Evolutionary conservation across 257 asterid species (phyloP).

Genomic region (Hygrophila difformis): DNA sequence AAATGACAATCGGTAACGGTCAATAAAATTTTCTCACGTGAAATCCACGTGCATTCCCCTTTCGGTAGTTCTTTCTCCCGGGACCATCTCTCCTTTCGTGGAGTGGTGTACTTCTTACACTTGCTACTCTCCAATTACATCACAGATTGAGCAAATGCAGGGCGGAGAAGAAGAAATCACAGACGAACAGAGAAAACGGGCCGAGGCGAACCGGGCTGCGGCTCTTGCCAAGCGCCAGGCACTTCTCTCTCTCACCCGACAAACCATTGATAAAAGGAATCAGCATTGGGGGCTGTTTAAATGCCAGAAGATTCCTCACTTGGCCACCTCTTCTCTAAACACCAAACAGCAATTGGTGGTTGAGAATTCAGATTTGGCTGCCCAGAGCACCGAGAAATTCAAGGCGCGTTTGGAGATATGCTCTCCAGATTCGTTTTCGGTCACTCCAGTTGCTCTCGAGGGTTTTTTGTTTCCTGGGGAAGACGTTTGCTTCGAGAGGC

Average conservation of each 20-base stretch:
- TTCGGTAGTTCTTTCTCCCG: too few relatives aligned
- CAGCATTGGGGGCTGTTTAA: slow-evolving; percentile 41
- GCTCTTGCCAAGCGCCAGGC: slow-evolving; percentile 92
- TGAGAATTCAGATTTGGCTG: slow-evolving; percentile 10
- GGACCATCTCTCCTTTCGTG: too few relatives aligned
- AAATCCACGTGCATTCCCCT: too few relatives aligned
- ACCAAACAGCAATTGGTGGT: slow-evolving; percentile 17
- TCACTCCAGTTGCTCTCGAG: slow-evolving; percentile 46
- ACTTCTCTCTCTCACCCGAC: slow-evolving; percentile 15
- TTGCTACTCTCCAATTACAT: too few relatives aligned
- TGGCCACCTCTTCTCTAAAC: slow-evolving; percentile 9
- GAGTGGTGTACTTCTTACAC: too few relatives aligned
- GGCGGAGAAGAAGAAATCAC: slow-evolving; percentile 42
- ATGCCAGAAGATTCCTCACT: slow-evolving; percentile 52
- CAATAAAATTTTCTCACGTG: too few relatives aligned
- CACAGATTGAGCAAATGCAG: too few relatives aligned
- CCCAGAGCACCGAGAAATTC: slow-evolving; percentile 34
- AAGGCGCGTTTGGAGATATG: slow-evolving; percentile 62
- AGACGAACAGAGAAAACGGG: slow-evolving; percentile 68
- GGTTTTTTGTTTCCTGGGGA: slow-evolving; percentile 66
- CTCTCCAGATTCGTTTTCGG: slow-evolving; percentile 74
- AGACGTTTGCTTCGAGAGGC: slow-evolving; percentile 41
- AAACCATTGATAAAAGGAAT: slow-evolving; percentile 5
- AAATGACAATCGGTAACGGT: too few relatives aligned
- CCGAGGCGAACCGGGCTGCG: slow-evolving; percentile 71